phyloP scores from a whole-genome alignment of 1,139 yeast species.

The Blastobotrys elegans region DNA sequence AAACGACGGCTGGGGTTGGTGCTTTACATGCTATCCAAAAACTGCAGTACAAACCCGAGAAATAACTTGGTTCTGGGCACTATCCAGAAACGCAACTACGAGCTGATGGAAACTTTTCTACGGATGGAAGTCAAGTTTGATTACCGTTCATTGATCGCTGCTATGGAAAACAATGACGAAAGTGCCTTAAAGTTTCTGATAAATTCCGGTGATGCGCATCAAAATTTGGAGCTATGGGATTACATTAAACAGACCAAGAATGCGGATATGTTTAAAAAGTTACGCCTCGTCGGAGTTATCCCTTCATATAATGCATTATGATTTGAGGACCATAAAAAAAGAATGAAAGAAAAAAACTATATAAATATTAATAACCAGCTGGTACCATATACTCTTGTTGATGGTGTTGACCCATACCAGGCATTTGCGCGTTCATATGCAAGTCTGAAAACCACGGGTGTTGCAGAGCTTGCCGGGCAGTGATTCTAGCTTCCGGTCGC shows the following conservation, averaged over 20 bases:
- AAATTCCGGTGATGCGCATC: background rate
- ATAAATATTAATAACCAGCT: background rate
- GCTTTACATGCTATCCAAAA: slow-evolving; percentile 10
- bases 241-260: slow-evolving; percentile 5
- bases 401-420: slow-evolving; percentile 1
- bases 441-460: slow-evolving; percentile 96
- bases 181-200: slow-evolving; percentile 7
- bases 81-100: slow-evolving; percentile 1
- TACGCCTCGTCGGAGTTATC: slow-evolving; percentile 8
- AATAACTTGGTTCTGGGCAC: slow-evolving; percentile 7
- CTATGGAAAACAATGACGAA: slow-evolving; percentile 8
- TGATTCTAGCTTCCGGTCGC: slow-evolving; percentile 87
- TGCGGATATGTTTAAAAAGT: slow-evolving; percentile 4
- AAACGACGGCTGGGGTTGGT: slow-evolving; percentile 11
- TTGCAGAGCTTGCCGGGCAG: slow-evolving; percentile 87
- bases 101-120: slow-evolving; percentile 6
- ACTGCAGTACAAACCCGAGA: slow-evolving; percentile 5
- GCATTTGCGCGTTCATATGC: slow-evolving; percentile 10
- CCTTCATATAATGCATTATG: slow-evolving; percentile 14
- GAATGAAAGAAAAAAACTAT: no score
- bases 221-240: slow-evolving; percentile 14
- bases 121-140: slow-evolving; percentile 10
- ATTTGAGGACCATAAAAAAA: background rate
- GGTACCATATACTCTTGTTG: slow-evolving; percentile 4
- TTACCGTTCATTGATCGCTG: slow-evolving; percentile 11